A percentile compares a stretch with the other conserved stretches of the same genome.
These are phyloP conservation scores for Lithospermum erythrorhizon DNA, from an alignment of 257 asterid species.

Conservation along the genomic window DNA sequence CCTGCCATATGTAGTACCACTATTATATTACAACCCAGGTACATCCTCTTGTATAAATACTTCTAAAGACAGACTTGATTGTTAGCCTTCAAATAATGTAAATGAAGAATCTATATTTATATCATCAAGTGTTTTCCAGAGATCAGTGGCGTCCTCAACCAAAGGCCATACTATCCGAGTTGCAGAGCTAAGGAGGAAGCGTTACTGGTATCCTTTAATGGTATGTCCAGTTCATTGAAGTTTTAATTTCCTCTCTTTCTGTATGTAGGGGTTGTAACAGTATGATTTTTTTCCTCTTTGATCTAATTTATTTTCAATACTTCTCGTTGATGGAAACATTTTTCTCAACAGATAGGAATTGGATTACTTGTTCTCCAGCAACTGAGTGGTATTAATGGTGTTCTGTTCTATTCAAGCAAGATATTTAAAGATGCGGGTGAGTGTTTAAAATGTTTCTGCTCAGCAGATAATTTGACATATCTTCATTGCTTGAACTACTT, in stretches of 20 bases:
- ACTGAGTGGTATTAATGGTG: constrained; percentile 75
- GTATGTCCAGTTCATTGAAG: constrained; percentile 23
- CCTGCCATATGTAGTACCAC: neutral
- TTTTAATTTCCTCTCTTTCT: neutral
- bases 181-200: constrained; percentile 67
- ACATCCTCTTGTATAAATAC: neutral
- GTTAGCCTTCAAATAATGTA: constrained; percentile 1
- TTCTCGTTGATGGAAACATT: constrained; percentile 3
- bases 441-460: constrained; percentile 12
- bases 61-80: neutral
- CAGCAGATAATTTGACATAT: neutral
- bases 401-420: constrained; percentile 77
- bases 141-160: constrained; percentile 65
- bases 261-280: neutral
- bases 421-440: constrained; percentile 71
- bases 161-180: constrained; percentile 56
- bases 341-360: constrained; percentile 56
- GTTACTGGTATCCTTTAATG: constrained; percentile 74
- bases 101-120: constrained; percentile 5
- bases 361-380: constrained; percentile 83
- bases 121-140: constrained; percentile 29
- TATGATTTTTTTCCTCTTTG: neutral
- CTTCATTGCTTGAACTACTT: neutral
- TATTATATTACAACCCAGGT: neutral
- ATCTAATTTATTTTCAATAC: neutral